phyloP scores from a whole-genome alignment of 148 eudicot genomes.

The Hydrangea macrophylla region DNA sequence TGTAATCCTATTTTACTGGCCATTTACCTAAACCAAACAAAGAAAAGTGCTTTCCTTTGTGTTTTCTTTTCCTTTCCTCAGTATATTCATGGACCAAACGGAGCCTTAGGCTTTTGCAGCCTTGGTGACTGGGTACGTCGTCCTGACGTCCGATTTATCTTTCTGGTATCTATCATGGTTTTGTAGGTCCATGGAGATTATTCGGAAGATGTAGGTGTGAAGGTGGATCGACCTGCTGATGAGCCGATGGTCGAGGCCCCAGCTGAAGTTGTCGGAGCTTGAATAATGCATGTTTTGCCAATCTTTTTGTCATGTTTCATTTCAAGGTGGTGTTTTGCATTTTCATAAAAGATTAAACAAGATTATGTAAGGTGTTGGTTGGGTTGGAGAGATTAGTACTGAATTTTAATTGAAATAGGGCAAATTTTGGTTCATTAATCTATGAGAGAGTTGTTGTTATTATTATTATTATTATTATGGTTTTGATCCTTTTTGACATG shows the following conservation, averaged over 20 bases:
- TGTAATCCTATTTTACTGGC: too few species aligned
- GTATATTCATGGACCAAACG: too few species aligned
- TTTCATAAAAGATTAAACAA: neutral
- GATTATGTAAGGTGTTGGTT: constrained; percentile 9
- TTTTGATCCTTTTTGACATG: too few species aligned
- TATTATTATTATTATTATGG: too few species aligned
- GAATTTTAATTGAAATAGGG: neutral
- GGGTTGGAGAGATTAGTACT: constrained; percentile 1
- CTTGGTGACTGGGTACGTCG: too few species aligned
- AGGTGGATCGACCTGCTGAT: constrained; percentile 73
- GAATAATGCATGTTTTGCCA: too few species aligned
- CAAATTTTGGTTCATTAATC: neutral
- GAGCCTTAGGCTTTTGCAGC: too few species aligned
- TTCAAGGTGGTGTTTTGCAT: neutral
- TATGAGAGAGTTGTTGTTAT: too few species aligned
- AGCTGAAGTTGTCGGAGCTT: constrained; percentile 58
- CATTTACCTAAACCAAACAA: too few species aligned
- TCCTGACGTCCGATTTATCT: neutral
- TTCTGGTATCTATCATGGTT: too few species aligned
- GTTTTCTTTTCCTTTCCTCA: too few species aligned
- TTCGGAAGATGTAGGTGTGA: constrained; percentile 64
- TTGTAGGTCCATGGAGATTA: constrained; percentile 74
- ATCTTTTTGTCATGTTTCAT: neutral
- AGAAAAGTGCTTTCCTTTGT: too few species aligned
- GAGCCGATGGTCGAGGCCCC: constrained; percentile 45